phyloP scores from a whole-genome alignment of 495 filamentous ascomycete species.

The Staphylotrichum longicolle region DNA sequence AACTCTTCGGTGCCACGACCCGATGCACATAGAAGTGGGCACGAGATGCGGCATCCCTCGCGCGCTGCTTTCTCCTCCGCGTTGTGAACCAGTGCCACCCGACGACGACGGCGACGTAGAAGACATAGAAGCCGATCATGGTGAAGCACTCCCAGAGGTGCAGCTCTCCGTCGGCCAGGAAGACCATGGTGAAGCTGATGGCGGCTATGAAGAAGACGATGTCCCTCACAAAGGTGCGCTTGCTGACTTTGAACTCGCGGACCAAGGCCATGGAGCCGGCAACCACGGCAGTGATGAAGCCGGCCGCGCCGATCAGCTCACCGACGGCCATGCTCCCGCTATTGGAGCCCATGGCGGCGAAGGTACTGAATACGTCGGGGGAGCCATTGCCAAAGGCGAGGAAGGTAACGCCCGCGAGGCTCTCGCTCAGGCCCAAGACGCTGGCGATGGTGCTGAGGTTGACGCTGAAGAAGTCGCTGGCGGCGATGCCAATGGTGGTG shows the following conservation, averaged over 20 bases:
- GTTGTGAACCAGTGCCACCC: slow-evolving; percentile 86
- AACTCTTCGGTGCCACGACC: slow-evolving; percentile 52
- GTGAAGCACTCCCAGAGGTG: slow-evolving; percentile 81
- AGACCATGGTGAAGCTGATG: slow-evolving; percentile 80
- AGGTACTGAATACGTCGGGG: slow-evolving; percentile 97
- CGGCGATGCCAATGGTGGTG: slow-evolving; percentile 96
- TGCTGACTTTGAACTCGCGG: slow-evolving; percentile 84
- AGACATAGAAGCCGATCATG: slow-evolving; percentile 91
- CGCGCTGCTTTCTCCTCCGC: slow-evolving; percentile 55
- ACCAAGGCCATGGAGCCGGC: slow-evolving; percentile 98
- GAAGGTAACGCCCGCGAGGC: slow-evolving; percentile 93
- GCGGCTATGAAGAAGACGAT: slow-evolving; percentile 91
- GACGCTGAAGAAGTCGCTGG: slow-evolving; percentile 96
- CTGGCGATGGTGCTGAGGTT: slow-evolving; percentile 89
- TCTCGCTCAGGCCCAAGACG: slow-evolving; percentile 90
- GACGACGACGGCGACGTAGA: slow-evolving; percentile 87
- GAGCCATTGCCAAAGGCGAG: slow-evolving; percentile 98
- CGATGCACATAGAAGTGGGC: slow-evolving; percentile 65
- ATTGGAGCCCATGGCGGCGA: slow-evolving; percentile 95
- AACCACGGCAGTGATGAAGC: slow-evolving; percentile 96
- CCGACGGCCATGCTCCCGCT: slow-evolving; percentile 94
- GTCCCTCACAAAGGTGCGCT: slow-evolving; percentile 86
- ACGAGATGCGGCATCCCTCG: slow-evolving; percentile 66
- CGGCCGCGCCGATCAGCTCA: slow-evolving; percentile 91
- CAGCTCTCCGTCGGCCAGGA: slow-evolving; percentile 81